Evolutionary conservation across 257 asterid species (phyloP).

Genomic region (Solanum ahanhuiri): DNA sequence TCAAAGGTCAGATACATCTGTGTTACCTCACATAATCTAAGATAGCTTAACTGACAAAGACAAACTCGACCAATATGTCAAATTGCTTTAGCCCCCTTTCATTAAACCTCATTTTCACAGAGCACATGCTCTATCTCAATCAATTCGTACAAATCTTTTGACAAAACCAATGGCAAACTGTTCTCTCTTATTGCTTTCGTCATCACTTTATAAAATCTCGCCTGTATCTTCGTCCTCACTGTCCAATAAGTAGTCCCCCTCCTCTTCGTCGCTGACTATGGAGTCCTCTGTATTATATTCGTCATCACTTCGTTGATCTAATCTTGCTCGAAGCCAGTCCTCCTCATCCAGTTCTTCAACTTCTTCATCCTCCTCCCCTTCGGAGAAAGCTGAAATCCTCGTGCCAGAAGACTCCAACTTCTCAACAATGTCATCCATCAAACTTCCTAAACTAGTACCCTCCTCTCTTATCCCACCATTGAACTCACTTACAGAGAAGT

Average conservation of each 20-base stretch:
- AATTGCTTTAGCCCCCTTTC: not conserved
- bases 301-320: not conserved
- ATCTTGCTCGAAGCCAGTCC: slow-evolving; percentile 14
- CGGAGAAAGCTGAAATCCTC: slow-evolving; percentile 56
- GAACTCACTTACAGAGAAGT: slow-evolving; percentile 51
- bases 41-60: not conserved
- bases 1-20: not conserved
- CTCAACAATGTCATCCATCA: slow-evolving; percentile 30
- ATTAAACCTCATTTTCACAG: not conserved
- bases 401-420: slow-evolving; percentile 21
- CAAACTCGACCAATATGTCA: not conserved
- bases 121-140: not conserved
- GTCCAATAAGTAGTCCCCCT: slow-evolving; percentile 31
- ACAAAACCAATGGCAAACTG: not conserved
- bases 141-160: not conserved
- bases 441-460: slow-evolving; percentile 17
- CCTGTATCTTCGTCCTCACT: slow-evolving; percentile 34
- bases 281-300: not conserved
- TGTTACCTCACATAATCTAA: not conserved
- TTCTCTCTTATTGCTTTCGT: not conserved
- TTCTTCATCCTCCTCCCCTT: slow-evolving; percentile 52
- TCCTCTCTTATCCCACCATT: slow-evolving; percentile 35
- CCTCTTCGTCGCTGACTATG: slow-evolving; percentile 24
- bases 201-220: not conserved
- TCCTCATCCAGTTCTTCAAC: slow-evolving; percentile 22